These are phyloP conservation scores for Proliferodiscus dingleyae DNA, from an alignment of 2,329 filamentous ascomycete genomes.

Conservation along the genomic window DNA sequence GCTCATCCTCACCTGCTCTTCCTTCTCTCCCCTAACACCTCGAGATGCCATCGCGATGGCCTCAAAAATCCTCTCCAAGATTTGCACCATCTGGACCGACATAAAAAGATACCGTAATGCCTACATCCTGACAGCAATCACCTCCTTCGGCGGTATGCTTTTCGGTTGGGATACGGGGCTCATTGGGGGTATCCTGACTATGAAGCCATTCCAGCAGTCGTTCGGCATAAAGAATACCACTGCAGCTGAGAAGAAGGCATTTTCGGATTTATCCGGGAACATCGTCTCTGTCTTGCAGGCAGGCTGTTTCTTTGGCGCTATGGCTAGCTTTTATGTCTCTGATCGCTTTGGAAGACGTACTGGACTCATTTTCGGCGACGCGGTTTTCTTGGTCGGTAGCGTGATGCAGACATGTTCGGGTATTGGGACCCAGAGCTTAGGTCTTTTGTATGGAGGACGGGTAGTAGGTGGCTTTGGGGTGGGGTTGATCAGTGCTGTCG, in stretches of 20 bases:
- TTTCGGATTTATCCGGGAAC: conserved; percentile 1
- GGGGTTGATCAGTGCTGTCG: conserved; percentile 11
- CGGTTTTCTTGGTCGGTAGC: conserved; percentile 6
- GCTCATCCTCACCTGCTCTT: too few species aligned
- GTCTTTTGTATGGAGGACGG: conserved; percentile 7
- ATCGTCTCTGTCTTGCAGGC: conserved; percentile 63
- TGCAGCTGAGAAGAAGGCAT: background rate
- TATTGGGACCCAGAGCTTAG: conserved; percentile 5
- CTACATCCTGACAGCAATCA: conserved; percentile 16
- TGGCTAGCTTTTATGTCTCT: conserved; percentile 37
- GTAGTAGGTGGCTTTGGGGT: conserved; percentile 14
- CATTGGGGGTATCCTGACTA: conserved; percentile 67
- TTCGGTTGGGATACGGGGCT: conserved; percentile 64
- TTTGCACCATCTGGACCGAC: background rate
- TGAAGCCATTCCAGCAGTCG: conserved; percentile 49
- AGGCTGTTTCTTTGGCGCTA: conserved; percentile 59
- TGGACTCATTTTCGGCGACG: conserved; percentile 7
- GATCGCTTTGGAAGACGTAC: conserved; percentile 26
- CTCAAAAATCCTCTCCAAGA: background rate
- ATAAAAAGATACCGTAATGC: conserved; percentile 5
- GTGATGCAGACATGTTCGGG: conserved; percentile 9
- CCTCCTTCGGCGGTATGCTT: conserved; percentile 62
- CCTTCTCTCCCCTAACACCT: too few species aligned
- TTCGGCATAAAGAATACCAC: background rate
- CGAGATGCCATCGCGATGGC: too few species aligned